Evolutionary conservation across 495 filamentous ascomycete genomes (phyloP).

Genomic region (Aspergillus egyptiacus): DNA sequence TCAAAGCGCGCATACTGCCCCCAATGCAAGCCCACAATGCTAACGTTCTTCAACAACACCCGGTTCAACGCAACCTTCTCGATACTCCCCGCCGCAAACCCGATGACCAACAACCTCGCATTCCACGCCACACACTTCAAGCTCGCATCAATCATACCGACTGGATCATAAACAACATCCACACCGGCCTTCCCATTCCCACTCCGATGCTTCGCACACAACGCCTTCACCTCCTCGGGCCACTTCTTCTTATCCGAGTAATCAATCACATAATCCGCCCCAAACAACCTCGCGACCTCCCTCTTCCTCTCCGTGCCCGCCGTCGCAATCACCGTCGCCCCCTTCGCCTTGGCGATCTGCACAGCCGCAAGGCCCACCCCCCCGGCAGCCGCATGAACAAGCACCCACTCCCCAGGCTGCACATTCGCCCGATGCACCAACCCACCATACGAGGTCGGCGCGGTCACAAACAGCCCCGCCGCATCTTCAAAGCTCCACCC

Average conservation of each 20-base stretch:
- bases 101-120: constrained; percentile 77
- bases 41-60: constrained; percentile 90
- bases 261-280: constrained; percentile 77
- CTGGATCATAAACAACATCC: constrained; percentile 87
- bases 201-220: constrained; percentile 47
- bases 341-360: constrained; percentile 86
- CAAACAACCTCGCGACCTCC: constrained; percentile 68
- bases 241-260: constrained; percentile 65
- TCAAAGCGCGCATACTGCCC: constrained; percentile 74
- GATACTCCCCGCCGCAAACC: constrained; percentile 82
- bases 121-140: constrained; percentile 91
- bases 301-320: constrained; percentile 74
- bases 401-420: constrained; percentile 74
- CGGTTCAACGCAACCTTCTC: constrained; percentile 91
- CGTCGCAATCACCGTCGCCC: constrained; percentile 85
- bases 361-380: constrained; percentile 90
- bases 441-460: constrained; percentile 82
- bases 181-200: constrained; percentile 64
- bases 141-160: constrained; percentile 75
- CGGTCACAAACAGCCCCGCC: constrained; percentile 85
- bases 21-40: constrained; percentile 86
- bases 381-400: constrained; percentile 89
- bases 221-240: constrained; percentile 70
- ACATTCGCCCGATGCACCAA: constrained; percentile 72
- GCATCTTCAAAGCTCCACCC: constrained; percentile 83